Base-by-base conservation (phyloP, 2,329 filamentous ascomycete genomes). In the Aspergillus melleus region DNA sequence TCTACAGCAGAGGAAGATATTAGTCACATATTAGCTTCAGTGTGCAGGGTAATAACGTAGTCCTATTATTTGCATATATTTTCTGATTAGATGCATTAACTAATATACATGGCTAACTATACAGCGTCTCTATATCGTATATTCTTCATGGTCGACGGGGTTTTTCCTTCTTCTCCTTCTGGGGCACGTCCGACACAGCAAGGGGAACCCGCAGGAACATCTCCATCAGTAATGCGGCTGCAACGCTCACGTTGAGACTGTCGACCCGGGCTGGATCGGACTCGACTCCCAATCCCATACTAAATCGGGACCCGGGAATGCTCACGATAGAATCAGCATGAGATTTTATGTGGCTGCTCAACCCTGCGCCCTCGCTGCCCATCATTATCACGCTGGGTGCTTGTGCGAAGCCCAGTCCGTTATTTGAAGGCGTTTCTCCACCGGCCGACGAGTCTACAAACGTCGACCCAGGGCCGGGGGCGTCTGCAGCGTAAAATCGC, bases 241-340 rank as follows among this genome's bases (percentile, higher is more conserved):
- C 94, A 20, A 96, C 93, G 71, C 91, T 92, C 44, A 98, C 95
- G 72, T 99, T 98, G 74, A 36, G 32, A 74, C 92, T 96, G 75
- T 98, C 94, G 2, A 99, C 87, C 1, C 83, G 72, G 66, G 87
- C 73, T 4, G 71, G 71, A 64, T 79, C 76, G 16, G 72, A 69
- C 11, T 66, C 61, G 10, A 71, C 64, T 2, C 72, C 71, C 10
- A 71, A 52, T 4, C 69, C 63, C 70, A 84, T 72, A 69, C 80
- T 63, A 71, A 78, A 47, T 75, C 83, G 64, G 65, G 77, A 74
- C 74, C 84, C 74, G 74, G 84, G 65, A 56, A 99, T 91, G 6
- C 88, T 83, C 16, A 88, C 79, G 26, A 81, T 79, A 20, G 78
- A 78, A 70, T 96, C 86, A 0, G 90, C 88, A 59, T 85, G 82